A percentile compares a stretch with the other conserved stretches of the same genome.
Conservation (phyloP, 2,329 filamentous ascomycete species). For the Cordyceps farinosa region DNA sequence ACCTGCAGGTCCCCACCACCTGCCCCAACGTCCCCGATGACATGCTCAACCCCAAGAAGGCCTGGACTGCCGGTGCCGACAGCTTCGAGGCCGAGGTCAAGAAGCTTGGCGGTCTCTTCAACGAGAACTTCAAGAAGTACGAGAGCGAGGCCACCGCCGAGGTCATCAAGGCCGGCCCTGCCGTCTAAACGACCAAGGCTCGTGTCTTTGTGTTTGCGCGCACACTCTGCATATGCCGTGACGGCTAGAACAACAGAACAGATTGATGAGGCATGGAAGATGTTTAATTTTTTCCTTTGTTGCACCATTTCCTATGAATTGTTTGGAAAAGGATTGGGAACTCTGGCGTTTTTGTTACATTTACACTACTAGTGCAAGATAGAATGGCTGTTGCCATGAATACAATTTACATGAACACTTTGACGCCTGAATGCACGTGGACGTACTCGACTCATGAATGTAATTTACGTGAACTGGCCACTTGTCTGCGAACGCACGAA, state of each 20-base stretch:
- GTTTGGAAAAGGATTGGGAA: constrained; percentile 7
- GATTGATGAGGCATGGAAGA: constrained; percentile 15
- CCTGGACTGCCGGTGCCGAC: constrained; percentile 78
- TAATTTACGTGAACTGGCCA: too few relatives aligned
- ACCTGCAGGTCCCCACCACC: constrained; percentile 88
- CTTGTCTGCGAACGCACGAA: too few relatives aligned
- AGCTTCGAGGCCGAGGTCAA: constrained; percentile 84
- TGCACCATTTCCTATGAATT: constrained; percentile 7
- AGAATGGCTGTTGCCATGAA: constrained; percentile 16
- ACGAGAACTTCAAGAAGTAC: constrained; percentile 98
- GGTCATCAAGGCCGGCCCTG: constrained; percentile 65
- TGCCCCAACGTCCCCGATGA: constrained; percentile 87
- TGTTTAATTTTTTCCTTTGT: constrained; percentile 12
- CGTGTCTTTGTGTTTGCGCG: constrained; percentile 1
- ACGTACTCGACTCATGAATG: neutral
- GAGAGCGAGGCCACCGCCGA: constrained; percentile 76
- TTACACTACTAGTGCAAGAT: constrained; percentile 16
- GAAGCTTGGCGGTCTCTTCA: constrained; percentile 87
- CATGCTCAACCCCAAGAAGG: constrained; percentile 89
- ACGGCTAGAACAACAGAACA: constrained; percentile 18
- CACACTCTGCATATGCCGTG: constrained; percentile 14
- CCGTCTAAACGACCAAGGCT: constrained; percentile 26
- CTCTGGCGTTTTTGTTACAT: constrained; percentile 16
- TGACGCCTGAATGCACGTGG: neutral
- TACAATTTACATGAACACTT: constrained; percentile 5